Evolutionary conservation across 768 basidiomycete species (phyloP).

Genomic region (Inosperma sp.): DNA sequence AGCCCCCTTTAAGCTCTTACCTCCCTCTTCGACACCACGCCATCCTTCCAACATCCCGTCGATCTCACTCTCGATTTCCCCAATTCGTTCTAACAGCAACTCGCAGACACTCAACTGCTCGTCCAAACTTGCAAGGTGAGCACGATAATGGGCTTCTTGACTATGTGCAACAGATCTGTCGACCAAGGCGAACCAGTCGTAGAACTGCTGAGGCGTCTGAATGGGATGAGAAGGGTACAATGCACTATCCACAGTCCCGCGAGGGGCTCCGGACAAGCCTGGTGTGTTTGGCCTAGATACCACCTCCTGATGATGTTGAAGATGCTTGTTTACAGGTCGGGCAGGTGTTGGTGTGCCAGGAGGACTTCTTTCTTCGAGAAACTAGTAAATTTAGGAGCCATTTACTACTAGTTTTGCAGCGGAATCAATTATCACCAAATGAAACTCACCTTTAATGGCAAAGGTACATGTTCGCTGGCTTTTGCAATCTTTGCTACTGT

Average conservation of each 20-base stretch:
- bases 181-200: constrained; percentile 91
- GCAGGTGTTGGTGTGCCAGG: constrained; percentile 16
- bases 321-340: constrained; percentile 15
- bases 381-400: constrained; percentile 28
- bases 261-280: constrained; percentile 12
- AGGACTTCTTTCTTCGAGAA: constrained; percentile 18
- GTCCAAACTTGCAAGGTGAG: constrained; percentile 72
- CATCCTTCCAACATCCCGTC: constrained; percentile 80
- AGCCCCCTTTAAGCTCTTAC: constrained; percentile 83
- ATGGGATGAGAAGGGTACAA: constrained; percentile 76
- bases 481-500: constrained; percentile 62
- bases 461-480: constrained; percentile 52
- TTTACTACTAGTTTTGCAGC: constrained; percentile 5
- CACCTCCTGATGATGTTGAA: constrained; percentile 13
- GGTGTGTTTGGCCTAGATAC: constrained; percentile 42
- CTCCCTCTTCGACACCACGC: constrained; percentile 88
- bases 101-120: constrained; percentile 79
- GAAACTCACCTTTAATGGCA: constrained; percentile 71
- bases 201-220: constrained; percentile 91
- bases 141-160: constrained; percentile 89
- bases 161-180: constrained; percentile 88
- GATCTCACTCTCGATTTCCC: constrained; percentile 69
- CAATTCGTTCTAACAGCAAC: constrained; percentile 61
- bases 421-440: neutral
- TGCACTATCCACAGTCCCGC: constrained; percentile 36